Evolutionary conservation across 2,329 filamentous ascomycete genomes (phyloP).

Genomic region (Ascochyta clinopodiicola): DNA sequence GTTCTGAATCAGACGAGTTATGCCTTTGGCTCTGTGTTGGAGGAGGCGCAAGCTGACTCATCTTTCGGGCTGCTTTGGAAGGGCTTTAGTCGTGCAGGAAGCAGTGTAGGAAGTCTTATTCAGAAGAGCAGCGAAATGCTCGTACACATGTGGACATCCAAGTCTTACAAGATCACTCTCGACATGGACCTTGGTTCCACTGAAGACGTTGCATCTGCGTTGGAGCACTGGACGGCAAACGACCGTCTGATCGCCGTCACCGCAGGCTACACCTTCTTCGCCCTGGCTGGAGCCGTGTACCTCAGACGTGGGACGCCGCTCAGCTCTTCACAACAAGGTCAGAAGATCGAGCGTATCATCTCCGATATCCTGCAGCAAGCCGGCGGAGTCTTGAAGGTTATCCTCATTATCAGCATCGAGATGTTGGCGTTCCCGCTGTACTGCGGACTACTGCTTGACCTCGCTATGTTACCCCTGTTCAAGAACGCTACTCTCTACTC

Average conservation of each 20-base stretch:
- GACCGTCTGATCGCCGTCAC: constrained; percentile 76
- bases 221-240: constrained; percentile 54
- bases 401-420: constrained; percentile 97
- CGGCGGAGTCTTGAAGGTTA: constrained; percentile 96
- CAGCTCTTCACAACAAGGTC: constrained; percentile 61
- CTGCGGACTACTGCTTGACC: constrained; percentile 87
- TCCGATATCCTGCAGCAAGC: constrained; percentile 89
- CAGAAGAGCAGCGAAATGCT: constrained; percentile 21
- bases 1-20: constrained; percentile 42
- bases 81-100: constrained; percentile 26
- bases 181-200: constrained; percentile 38
- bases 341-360: constrained; percentile 73
- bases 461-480: constrained; percentile 88
- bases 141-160: constrained; percentile 41
- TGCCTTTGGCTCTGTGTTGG: constrained; percentile 31
- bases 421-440: constrained; percentile 98
- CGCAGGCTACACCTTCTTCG: constrained; percentile 80
- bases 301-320: constrained; percentile 75
- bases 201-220: constrained; percentile 23
- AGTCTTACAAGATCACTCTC: constrained; percentile 47
- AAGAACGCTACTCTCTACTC: constrained; percentile 78
- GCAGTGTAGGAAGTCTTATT: constrained; percentile 18
- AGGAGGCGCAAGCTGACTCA: constrained; percentile 34
- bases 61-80: constrained; percentile 22
- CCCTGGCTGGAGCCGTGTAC: constrained; percentile 77